Base-by-base conservation (phyloP, 164 flowering plant genomes). In the Tetrastigma voinierianum region DNA sequence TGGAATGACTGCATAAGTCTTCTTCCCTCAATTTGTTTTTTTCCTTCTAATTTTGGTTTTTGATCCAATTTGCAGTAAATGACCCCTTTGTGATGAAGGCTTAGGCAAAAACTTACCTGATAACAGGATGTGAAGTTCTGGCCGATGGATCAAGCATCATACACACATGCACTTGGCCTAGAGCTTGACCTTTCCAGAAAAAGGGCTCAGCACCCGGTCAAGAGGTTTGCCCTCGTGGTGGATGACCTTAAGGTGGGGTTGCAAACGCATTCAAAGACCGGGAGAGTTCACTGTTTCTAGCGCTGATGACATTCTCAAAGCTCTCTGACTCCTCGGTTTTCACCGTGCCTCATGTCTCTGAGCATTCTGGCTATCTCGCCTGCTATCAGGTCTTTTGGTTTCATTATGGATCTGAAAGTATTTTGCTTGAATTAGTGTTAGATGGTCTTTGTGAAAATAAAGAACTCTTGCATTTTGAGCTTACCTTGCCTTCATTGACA, bases 31-130 rank as follows among this genome's bases (percentile, higher is more conserved):
- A 45, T 21, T 21, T 49, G 12, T 24, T 3, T 20, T 62, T 46
- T 25, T n/a, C n/a, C 21, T n/a, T n/a, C n/a, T 58, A 46, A 69
- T 61, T 18, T 65, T 0, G 24, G 11, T 17, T 17, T 59, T 44
- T 23, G 16, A 9, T 51, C 44, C 51, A 17, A 10, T 46, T 68
- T 78, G 79, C 86, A 92, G 98, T 95, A 2, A 95, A 95, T 62
- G 98, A 95, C 61, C 94, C 96, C 3, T 95, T 92, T 67, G 98
- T 95, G 84, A 89, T 92, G 98, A 90, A 83, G 87, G 96, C 87
- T 59, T 92, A 96, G 98, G 84, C 86, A 8, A 86, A 95, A 73
- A 76, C 93, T 1, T 95, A 61, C 82, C 96, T 3, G 92, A 89
- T 57, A 90, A 83, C 86, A 86, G 82, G 80, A 85, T 56, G 88